Base-by-base conservation (phyloP, 352 stramenopile genomes). In the Elongisporangium anandrum region DNA sequence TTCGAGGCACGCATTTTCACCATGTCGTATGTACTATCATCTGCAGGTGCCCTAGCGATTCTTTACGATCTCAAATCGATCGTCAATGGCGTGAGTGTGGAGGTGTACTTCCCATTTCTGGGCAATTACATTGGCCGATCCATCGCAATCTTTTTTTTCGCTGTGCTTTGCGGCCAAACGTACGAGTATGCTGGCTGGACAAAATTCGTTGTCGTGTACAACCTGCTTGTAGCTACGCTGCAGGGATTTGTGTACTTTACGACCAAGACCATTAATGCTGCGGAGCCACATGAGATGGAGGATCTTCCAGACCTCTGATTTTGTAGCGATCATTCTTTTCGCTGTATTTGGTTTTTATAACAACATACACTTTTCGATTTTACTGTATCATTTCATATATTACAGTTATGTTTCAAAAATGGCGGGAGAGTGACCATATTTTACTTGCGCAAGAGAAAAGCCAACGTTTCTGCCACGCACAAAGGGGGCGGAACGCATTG, bases 31-130 rank as follows among this genome's bases (percentile, higher is more conserved):
- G 22, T 22, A 47, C n/a, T 45, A 22, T 19, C 21, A 23, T 10
- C 48, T 53, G 0, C 66, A 91, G 82, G 85, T 21, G 75, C 68
- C n/a, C 68, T 66, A 4, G 76, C 90, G 59, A 89, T 95, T 54
- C 70, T 95, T 59, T 93, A 90, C 54, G 85, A 95, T 63, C 70
- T 95, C 49, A 95, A 95, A 69, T 88, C 81, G 15, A 72, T 93
- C 52, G 81, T 95, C 26, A 81, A 91, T 62, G 82, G 83, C 57
- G 66, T 95, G 57, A 92, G 81, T 52, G 72, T 95, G 55, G 85
- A 95, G 66, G 69, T 77, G 63, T 95, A 89, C 65, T 81, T 95
- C 50, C 85, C 85, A n/a, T 95, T 95, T 63, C 64, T 95, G 10
- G 81, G 83, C 64, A 95, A 92, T 65, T 93, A 93, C 66, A 85